These are phyloP conservation scores for Hibiscus mutabilis DNA, from an alignment of 345 rosid species.

Conservation along the genomic window DNA sequence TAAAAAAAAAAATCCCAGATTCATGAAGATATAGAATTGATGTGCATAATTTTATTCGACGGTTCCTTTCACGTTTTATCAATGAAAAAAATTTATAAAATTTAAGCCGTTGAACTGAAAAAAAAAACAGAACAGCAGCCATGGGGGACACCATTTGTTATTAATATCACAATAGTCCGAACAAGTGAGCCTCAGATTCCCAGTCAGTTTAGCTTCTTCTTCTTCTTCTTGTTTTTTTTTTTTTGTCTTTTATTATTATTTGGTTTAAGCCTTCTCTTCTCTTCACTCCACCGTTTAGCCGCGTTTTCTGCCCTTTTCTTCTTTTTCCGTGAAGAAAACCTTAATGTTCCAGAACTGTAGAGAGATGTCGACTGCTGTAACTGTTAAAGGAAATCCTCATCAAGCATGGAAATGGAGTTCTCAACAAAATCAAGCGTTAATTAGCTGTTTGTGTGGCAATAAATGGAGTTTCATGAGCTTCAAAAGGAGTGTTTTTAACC, in stretches of 20 bases:
- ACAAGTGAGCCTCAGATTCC: not conserved
- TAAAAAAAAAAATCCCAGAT: not conserved
- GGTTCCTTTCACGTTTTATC: not conserved
- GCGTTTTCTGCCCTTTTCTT: not conserved
- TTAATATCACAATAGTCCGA: not conserved
- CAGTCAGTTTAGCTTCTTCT: not conserved
- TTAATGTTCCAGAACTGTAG: not conserved
- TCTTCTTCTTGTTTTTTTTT: not conserved
- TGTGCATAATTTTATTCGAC: not conserved
- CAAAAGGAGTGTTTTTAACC: not conserved
- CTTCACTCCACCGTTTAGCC: constrained; percentile 10
- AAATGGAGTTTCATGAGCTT: not conserved
- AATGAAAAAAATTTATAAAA: not conserved
- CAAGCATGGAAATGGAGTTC: not conserved
- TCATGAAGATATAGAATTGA: not conserved
- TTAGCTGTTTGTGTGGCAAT: not conserved
- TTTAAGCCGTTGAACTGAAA: not conserved
- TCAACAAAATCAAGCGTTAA: not conserved
- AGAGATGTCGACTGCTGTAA: not conserved
- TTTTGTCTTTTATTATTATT: not conserved
- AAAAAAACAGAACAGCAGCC: not conserved
- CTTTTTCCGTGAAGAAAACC: not conserved
- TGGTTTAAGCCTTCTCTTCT: not conserved
- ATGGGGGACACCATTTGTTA: not conserved
- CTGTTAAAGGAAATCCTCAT: not conserved